Base-by-base conservation (phyloP, 768 basidiomycete genomes). In the Chalciporus chontae region DNA sequence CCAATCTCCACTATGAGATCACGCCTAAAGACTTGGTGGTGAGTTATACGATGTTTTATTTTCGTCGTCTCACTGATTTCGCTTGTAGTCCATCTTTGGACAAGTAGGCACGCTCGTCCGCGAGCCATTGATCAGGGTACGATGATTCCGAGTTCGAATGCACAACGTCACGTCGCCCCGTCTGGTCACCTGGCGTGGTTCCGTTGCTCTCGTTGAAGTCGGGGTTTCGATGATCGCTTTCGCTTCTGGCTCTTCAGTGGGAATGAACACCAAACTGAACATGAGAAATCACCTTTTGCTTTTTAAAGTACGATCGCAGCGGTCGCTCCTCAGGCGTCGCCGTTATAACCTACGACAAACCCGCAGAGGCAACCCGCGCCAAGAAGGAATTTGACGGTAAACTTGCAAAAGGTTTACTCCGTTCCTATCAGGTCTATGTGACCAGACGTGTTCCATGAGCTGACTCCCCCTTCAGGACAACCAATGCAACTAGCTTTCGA, bases 41-140 rank as follows among this genome's bases (percentile, higher is more conserved):
- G 57, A 64, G 90, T n/a, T 14, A 71, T 17, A 18, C 47, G 44
- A 40, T 46, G 26, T 23, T 38, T 37, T 24, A 34, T 45, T 34
- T 40, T 36, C 18, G 23, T 37, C 21, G 7, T 49, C 10, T 40
- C 27, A 5, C 55, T 55, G 18, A 59, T 40, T 34, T 42, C 39
- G 7, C 18, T 45, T 10, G 9, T 4, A 94, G 91, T 77, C 80
- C 71, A 91, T 94, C 60, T 95, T 94, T 78, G 88, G 90, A 63
- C 83, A 88, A 68, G 85, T 90, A 70, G 92, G 92, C 75, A 90
- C 89, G 74, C 83, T 95, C 71, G 79, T 90, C 65, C 85, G 90
- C 71, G 90, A 93, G 78, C 92, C 92, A 73, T 73, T 83, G 70
- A 92, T 95, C 71, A 90, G 88, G 87, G 92, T 95, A 93, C 86